Percentiles rank a stretch among this genome's conserved stretches.
Evolutionary conservation across 495 filamentous ascomycete genomes (phyloP).

Genomic region (Lepraria neglecta): DNA sequence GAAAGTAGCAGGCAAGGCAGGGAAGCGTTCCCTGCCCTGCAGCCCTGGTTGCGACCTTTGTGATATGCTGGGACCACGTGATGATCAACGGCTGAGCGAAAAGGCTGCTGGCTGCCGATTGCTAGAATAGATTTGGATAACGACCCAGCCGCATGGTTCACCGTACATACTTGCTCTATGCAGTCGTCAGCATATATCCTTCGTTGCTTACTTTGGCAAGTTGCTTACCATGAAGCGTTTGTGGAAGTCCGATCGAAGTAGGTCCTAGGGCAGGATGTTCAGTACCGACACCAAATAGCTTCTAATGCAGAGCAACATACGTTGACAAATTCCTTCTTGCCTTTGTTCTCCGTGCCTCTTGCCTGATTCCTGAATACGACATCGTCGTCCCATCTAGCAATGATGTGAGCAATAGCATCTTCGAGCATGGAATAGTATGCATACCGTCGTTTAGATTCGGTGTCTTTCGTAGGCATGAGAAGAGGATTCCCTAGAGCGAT

Average conservation of each 20-base stretch:
- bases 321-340: conserved; percentile 95
- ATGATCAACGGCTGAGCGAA: background rate
- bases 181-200: conserved; percentile 32
- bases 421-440: background rate
- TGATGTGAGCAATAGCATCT: conserved; percentile 32
- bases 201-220: background rate
- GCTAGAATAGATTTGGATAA: background rate
- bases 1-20: background rate
- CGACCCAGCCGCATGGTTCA: conserved; percentile 29
- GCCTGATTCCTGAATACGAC: conserved; percentile 99
- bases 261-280: conserved; percentile 52
- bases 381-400: conserved; percentile 86
- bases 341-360: conserved; percentile 84
- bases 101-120: background rate
- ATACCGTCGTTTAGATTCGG: conserved; percentile 62
- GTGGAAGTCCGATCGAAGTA: conserved; percentile 93
- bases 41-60: too few relatives aligned
- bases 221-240: conserved; percentile 86
- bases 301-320: conserved; percentile 40
- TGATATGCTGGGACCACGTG: background rate
- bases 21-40: background rate
- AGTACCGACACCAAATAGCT: conserved; percentile 19
- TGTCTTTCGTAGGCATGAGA: conserved; percentile 66
- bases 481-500: conserved; percentile 91
- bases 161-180: conserved; percentile 63